Base-by-base conservation (phyloP, 306 rosid genomes). In the Prunus mume region DNA sequence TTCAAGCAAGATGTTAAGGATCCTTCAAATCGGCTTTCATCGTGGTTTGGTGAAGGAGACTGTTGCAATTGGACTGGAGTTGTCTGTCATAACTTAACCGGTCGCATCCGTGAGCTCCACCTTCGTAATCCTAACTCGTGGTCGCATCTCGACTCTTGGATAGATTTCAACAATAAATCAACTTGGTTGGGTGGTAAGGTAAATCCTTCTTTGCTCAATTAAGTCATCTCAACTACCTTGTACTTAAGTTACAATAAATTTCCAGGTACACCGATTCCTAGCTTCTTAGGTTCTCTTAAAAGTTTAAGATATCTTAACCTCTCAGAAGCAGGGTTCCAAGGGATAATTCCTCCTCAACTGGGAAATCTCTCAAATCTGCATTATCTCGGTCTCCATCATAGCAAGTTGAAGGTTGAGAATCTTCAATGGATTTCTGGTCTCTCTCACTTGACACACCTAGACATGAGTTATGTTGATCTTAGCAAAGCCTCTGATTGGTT, bases 1-100 rank as follows among this genome's bases (percentile, higher is more conserved):
- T 45, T 68, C 55, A 68, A 68, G 32, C 72, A 68, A 43, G 72
- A 46, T 24, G 57, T 68, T 11, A 2, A 68, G 32, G 57, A 68
- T 27, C 38, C 72, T 45, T 20, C 20, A 5, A 68, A 68, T 68
- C 51, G 32, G 3, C 57, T 68, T 25, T 20, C 72, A 0, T 43
- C 54, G 10, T 82, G 79, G 85, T 12, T 5, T 50, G 3, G 6
- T 15, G 9, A 17, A 9, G 68, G 25, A 41, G 60, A 78, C 52
- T 82, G 85, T 0, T 82, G 82, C 43, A 67, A 45, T 6, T 74
- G 80, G 80, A 43, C 1, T 8, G 60, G 75, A 5, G 62, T 78
- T 19, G 27, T 1, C 4, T 83, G 86, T 13, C 60, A 68, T 3
- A 32, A 49, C n/a, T 5, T 3, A 6, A 83, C 86, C 0, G 25